These are phyloP conservation scores for Chaetomium tenue DNA, from an alignment of 495 filamentous ascomycete genomes.

Conservation along the genomic window DNA sequence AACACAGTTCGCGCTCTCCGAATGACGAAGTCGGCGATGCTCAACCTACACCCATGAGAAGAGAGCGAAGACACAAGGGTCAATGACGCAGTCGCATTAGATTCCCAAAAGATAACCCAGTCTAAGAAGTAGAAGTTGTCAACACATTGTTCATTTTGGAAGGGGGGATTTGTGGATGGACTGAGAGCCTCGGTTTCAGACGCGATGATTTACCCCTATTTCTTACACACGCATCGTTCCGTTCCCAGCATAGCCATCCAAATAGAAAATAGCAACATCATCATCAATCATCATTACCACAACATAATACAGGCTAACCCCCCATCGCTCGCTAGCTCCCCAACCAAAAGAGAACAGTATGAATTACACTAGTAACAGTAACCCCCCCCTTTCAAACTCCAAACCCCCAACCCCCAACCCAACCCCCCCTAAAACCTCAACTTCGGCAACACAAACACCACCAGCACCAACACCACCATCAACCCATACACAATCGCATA, in stretches of 20 bases:
- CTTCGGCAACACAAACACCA: conserved; percentile 83
- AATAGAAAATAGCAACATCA: neutral
- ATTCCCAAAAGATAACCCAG: too few relatives aligned
- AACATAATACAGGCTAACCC: conserved; percentile 2
- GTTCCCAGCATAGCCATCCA: neutral
- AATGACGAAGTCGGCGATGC: neutral
- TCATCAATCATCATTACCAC: neutral
- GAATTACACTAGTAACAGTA: neutral
- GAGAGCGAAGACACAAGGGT: too few relatives aligned
- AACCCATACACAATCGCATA: conserved; percentile 80
- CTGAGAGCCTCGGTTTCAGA: neutral
- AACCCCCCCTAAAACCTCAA: conserved; percentile 63
- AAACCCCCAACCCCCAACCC: neutral
- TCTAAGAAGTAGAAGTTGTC: neutral
- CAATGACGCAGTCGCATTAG: too few relatives aligned
- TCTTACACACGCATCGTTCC: neutral
- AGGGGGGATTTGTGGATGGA: neutral
- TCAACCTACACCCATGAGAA: neutral
- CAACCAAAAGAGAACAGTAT: neutral
- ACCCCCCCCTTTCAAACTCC: too few relatives aligned
- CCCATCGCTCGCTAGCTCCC: neutral
- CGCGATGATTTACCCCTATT: neutral
- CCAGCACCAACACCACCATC: conserved; percentile 67
- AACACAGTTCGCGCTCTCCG: neutral
- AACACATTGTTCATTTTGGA: neutral